Evolutionary conservation across 2,329 filamentous ascomycete species (phyloP).

Genomic region (Clarireedia homoeocarpa): DNA sequence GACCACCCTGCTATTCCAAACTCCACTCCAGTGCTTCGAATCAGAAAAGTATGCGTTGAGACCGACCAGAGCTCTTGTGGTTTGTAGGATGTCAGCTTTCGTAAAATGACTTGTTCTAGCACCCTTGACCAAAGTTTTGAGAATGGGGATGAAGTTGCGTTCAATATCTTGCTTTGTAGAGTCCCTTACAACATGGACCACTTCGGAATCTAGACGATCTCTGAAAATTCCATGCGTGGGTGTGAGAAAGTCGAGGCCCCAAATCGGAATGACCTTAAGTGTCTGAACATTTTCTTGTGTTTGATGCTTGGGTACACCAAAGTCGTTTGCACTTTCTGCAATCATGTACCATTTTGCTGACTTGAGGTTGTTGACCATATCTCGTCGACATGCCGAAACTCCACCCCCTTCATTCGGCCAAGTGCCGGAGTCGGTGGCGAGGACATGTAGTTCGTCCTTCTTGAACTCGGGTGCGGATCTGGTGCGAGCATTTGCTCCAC

Average conservation of each 20-base stretch:
- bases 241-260: conserved; percentile 42
- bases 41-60: conserved; percentile 30
- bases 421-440: conserved; percentile 30
- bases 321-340: conserved; percentile 44
- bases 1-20: conserved; percentile 39
- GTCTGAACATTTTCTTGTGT: conserved; percentile 43
- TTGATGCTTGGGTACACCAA: conserved; percentile 40
- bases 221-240: conserved; percentile 42
- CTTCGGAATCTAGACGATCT: conserved; percentile 40
- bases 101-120: conserved; percentile 39
- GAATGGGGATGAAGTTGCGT: conserved; percentile 44
- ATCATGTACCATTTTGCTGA: conserved; percentile 44
- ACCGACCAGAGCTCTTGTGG: conserved; percentile 21
- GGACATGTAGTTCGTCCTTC: conserved; percentile 32
- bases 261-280: conserved; percentile 40
- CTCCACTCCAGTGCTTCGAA: conserved; percentile 37
- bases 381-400: conserved; percentile 42
- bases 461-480: conserved; percentile 22
- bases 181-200: conserved; percentile 36
- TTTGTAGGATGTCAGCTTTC: conserved; percentile 38
- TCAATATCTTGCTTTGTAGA: conserved; percentile 39
- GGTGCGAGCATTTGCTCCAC: conserved; percentile 29
- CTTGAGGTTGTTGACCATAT: conserved; percentile 41
- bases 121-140: conserved; percentile 42
- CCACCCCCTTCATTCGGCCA: conserved; percentile 34